These are phyloP conservation scores for Carpinus fangiana DNA, from an alignment of 306 rosid genomes.

Conservation along the genomic window DNA sequence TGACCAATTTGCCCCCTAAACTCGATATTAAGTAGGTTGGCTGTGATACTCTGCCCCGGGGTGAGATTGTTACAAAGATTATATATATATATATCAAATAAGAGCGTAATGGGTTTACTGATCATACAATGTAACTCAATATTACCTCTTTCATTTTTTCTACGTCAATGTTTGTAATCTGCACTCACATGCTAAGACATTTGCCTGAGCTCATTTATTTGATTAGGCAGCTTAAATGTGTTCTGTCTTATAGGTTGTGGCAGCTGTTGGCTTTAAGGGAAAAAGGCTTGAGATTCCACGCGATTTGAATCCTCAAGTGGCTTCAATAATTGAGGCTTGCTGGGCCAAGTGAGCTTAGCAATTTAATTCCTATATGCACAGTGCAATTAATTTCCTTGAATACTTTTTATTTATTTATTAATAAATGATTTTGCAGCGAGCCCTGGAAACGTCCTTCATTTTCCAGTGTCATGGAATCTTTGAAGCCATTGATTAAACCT, in stretches of 20 bases:
- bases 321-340: conserved; percentile 83
- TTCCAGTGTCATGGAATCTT: conserved; percentile 79
- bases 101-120: neutral
- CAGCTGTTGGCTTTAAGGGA: conserved; percentile 91
- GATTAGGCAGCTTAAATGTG: conserved; percentile 10
- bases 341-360: conserved; percentile 87
- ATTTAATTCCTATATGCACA: conserved; percentile 1
- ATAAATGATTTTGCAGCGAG: conserved; percentile 62
- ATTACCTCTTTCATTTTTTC: neutral
- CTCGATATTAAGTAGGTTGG: neutral
- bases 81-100: neutral
- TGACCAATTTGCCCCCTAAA: neutral
- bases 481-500: conserved; percentile 76
- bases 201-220: conserved; percentile 25
- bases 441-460: conserved; percentile 97
- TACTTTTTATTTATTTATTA: conserved; percentile 16
- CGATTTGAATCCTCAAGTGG: conserved; percentile 75
- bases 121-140: neutral
- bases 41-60: neutral
- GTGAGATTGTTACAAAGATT: neutral
- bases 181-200: conserved; percentile 6
- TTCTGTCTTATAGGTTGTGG: conserved; percentile 67
- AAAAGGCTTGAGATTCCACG: conserved; percentile 90
- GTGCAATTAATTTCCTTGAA: conserved; percentile 3
- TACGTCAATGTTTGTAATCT: neutral